Evolutionary conservation across 2,329 filamentous ascomycete species (phyloP).

Genomic region (Aspergillus vadensis): DNA sequence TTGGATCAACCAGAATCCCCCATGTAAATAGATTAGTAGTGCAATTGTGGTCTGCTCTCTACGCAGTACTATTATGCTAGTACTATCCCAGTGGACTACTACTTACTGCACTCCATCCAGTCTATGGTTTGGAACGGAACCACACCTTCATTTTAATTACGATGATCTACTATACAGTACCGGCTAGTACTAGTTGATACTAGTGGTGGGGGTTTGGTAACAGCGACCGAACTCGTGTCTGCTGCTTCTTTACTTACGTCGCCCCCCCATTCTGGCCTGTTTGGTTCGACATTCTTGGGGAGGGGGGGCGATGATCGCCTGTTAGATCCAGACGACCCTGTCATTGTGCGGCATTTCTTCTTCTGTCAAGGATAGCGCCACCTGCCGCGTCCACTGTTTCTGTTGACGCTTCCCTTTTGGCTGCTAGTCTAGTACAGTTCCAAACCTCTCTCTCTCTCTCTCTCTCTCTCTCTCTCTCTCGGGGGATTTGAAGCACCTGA

Average conservation of each 20-base stretch:
- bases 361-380: slow-evolving; percentile 19
- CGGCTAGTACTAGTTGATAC: slow-evolving; percentile 23
- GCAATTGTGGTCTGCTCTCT: too few relatives aligned
- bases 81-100: too few relatives aligned
- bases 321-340: slow-evolving; percentile 19
- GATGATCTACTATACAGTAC: slow-evolving; percentile 23
- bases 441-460: neutral
- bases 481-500: neutral
- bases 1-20: too few relatives aligned
- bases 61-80: too few relatives aligned
- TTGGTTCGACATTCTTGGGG: slow-evolving; percentile 16
- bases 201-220: slow-evolving; percentile 6
- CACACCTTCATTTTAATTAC: slow-evolving; percentile 12
- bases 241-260: slow-evolving; percentile 5
- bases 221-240: slow-evolving; percentile 18
- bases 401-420: slow-evolving; percentile 5
- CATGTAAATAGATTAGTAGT: too few relatives aligned
- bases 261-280: slow-evolving; percentile 16
- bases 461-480: neutral
- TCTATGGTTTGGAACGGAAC: too few relatives aligned
- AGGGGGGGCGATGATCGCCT: slow-evolving; percentile 20
- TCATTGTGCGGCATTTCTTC: slow-evolving; percentile 21
- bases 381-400: slow-evolving; percentile 2
- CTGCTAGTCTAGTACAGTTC: too few relatives aligned
- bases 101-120: too few relatives aligned